phyloP scores from a whole-genome alignment of 352 stramenopile species.

The Phytopythium boreale region DNA sequence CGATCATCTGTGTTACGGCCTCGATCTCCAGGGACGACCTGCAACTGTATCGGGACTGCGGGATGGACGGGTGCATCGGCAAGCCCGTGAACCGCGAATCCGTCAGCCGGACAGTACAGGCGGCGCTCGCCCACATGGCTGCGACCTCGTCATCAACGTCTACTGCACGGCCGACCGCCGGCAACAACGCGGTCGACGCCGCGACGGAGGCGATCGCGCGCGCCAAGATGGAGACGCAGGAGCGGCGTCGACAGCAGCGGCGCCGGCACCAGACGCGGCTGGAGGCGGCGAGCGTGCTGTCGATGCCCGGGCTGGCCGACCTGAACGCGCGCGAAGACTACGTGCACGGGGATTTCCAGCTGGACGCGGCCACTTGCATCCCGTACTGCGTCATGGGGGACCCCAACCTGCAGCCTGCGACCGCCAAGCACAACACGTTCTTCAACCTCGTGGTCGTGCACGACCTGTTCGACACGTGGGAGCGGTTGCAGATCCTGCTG shows the following conservation, averaged over 20 bases:
- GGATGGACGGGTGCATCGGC: slow-evolving; percentile 91
- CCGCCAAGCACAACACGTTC: slow-evolving; percentile 35
- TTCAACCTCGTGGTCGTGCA: slow-evolving; percentile 95
- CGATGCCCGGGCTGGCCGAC: slow-evolving; percentile 41
- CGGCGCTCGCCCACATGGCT: slow-evolving; percentile 47
- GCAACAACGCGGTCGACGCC: slow-evolving; percentile 18
- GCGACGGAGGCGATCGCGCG: slow-evolving; percentile 39
- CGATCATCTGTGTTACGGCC: slow-evolving; percentile 71
- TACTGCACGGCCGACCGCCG: neutral
- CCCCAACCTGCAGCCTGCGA: slow-evolving; percentile 9
- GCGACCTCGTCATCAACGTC: neutral
- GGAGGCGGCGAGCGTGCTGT: slow-evolving; percentile 36
- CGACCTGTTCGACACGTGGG: slow-evolving; percentile 95
- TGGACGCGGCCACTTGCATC: slow-evolving; percentile 92
- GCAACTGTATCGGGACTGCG: slow-evolving; percentile 82
- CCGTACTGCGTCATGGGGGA: slow-evolving; percentile 89
- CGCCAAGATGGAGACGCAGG: slow-evolving; percentile 39
- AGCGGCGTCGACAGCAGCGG: slow-evolving; percentile 22
- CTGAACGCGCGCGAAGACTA: slow-evolving; percentile 55
- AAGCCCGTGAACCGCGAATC: slow-evolving; percentile 72
- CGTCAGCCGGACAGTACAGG: slow-evolving; percentile 74
- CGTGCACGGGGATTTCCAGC: slow-evolving; percentile 70
- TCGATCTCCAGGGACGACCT: slow-evolving; percentile 67
- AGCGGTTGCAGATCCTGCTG: slow-evolving; percentile 93
- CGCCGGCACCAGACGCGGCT: slow-evolving; percentile 28